These are phyloP conservation scores for carrot (Daucus carota) DNA, from an alignment of 129 eudicot species.

Conservation along the genomic window DNA sequence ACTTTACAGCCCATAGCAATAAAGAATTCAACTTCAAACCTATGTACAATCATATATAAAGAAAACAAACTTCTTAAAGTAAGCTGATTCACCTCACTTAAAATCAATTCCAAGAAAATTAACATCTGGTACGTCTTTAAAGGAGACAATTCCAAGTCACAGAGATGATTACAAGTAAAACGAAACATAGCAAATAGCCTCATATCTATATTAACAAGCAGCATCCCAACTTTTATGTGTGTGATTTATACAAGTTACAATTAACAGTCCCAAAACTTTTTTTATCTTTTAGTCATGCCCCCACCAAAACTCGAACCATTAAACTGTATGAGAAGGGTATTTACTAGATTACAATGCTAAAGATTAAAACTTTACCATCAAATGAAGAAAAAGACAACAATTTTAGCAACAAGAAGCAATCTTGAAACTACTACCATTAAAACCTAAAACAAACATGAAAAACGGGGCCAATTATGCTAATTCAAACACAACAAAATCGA, in stretches of 20 bases:
- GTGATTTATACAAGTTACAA: neutral
- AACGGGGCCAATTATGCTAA: neutral
- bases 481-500: neutral
- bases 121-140: neutral
- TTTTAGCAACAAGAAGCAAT: neutral
- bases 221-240: neutral
- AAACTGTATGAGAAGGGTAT: too few species aligned
- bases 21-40: neutral
- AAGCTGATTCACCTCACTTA: neutral
- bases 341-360: neutral
- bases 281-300: too few species aligned
- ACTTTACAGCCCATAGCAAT: neutral
- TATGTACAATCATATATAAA: neutral
- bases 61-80: neutral
- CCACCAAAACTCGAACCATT: neutral
- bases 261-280: neutral
- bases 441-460: conserved; percentile 1
- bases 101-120: neutral
- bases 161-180: neutral
- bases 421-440: neutral
- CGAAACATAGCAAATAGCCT: neutral
- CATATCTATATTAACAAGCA: neutral
- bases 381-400: neutral
- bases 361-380: neutral
- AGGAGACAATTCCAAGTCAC: neutral